These are phyloP conservation scores for Striga hermonthica DNA, from an alignment of 305 asterid species.

Conservation along the genomic window DNA sequence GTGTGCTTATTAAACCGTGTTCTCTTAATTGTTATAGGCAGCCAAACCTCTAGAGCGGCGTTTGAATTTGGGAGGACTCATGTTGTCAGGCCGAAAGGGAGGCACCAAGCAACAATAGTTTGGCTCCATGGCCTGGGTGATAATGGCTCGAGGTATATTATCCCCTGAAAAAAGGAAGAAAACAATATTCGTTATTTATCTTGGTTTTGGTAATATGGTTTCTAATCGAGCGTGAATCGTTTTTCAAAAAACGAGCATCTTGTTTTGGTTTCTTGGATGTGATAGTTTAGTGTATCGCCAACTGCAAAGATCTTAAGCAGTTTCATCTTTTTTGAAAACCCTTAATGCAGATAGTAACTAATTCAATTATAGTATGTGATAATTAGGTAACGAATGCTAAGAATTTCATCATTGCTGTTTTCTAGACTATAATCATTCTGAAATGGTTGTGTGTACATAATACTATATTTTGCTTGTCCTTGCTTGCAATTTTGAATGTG, in stretches of 20 bases:
- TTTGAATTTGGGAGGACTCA: conserved; percentile 46
- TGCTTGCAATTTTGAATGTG: too few relatives aligned
- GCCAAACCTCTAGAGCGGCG: conserved; percentile 31
- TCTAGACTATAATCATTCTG: too few relatives aligned
- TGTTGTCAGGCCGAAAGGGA: conserved; percentile 73
- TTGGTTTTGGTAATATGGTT: too few relatives aligned
- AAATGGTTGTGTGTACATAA: too few relatives aligned
- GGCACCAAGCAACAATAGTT: conserved; percentile 41
- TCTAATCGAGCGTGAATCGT: too few relatives aligned
- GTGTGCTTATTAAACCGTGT: conserved; percentile 12
- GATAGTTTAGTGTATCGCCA: conserved; percentile 1
- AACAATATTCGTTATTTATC: neutral
- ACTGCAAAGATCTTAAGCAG: conserved; percentile 2
- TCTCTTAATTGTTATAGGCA: conserved; percentile 34
- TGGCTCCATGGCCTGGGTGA: conserved; percentile 48
- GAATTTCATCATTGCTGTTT: neutral
- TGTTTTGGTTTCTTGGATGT: conserved; percentile 8
- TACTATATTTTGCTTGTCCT: too few relatives aligned
- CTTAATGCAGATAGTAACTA: neutral
- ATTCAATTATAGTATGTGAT: neutral
- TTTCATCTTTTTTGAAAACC: neutral
- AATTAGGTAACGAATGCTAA: conserved; percentile 16
- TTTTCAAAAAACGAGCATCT: neutral
- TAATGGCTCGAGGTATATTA: conserved; percentile 39
- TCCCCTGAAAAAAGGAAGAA: neutral